These are phyloP conservation scores for Russula sp. DNA, from an alignment of 768 basidiomycete genomes.

Conservation along the genomic window DNA sequence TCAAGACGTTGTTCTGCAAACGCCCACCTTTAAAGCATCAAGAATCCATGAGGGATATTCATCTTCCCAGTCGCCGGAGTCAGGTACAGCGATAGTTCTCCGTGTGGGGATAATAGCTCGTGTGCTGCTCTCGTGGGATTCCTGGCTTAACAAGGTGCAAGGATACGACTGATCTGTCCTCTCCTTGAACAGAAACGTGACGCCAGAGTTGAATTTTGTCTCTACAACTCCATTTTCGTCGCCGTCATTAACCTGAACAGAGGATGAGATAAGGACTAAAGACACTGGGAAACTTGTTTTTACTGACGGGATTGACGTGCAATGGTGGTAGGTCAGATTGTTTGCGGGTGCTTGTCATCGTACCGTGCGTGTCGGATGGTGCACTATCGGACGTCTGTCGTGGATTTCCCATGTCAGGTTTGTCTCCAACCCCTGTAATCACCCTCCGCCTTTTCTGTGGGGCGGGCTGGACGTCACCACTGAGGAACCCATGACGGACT, in stretches of 20 bases:
- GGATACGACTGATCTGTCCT: conserved; percentile 66
- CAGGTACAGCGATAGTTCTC: conserved; percentile 28
- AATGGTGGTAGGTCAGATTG: background rate
- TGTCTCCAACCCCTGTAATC: background rate
- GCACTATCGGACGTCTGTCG: background rate
- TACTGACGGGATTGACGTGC: conserved; percentile 14
- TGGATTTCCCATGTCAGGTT: background rate
- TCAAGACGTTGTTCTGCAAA: background rate
- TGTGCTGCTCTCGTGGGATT: conserved; percentile 17
- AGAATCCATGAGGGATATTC: conserved; percentile 61
- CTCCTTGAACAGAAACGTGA: conserved; percentile 58
- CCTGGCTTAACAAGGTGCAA: conserved; percentile 31
- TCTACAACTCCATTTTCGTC: conserved; percentile 44
- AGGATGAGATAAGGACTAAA: background rate
- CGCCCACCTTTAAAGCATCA: conserved; percentile 53
- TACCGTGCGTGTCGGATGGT: background rate
- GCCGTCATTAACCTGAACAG: conserved; percentile 3
- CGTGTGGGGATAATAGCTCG: conserved; percentile 29
- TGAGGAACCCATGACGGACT: conserved; percentile 55
- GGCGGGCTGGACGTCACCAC: conserved; percentile 36
- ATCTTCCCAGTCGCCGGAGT: conserved; percentile 17
- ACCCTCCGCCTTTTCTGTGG: conserved; percentile 55
- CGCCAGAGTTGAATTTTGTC: conserved; percentile 62
- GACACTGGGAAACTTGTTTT: background rate
- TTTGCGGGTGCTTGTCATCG: background rate